A percentile compares a stretch with the other conserved stretches of the same genome.
Evolutionary conservation across 805 yeast species (phyloP).

Genomic region (Lachancea dasiensis): DNA sequence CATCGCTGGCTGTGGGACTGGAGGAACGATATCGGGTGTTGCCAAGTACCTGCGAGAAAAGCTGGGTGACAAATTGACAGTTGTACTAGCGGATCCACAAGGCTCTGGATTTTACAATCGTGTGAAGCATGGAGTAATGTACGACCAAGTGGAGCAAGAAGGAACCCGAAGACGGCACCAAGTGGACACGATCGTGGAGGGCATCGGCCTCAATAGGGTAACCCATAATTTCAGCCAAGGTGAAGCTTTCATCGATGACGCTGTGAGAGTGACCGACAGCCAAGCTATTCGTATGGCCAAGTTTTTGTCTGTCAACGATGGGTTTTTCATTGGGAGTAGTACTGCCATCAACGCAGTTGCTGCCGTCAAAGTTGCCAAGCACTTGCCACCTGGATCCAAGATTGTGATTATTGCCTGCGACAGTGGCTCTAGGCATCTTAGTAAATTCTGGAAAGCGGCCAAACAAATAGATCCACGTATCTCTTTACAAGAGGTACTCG

Average conservation of each 20-base stretch:
- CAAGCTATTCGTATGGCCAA: conserved; percentile 89
- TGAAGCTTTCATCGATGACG: conserved; percentile 64
- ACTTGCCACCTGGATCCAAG: conserved; percentile 49
- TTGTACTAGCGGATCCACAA: conserved; percentile 88
- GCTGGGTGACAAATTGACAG: conserved; percentile 35
- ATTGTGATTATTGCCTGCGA: conserved; percentile 89
- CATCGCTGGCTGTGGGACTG: conserved; percentile 93
- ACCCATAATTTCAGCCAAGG: conserved; percentile 77
- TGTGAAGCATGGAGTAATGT: conserved; percentile 89
- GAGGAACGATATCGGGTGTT: conserved; percentile 95
- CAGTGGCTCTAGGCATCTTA: conserved; percentile 82
- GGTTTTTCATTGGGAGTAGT: conserved; percentile 85
- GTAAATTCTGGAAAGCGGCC: conserved; percentile 87
- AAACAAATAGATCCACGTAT: conserved; percentile 30
- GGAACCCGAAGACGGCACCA: conserved; percentile 94
- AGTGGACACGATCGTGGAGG: conserved; percentile 92
- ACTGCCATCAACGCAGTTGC: conserved; percentile 95
- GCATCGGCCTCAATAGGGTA: conserved; percentile 83
- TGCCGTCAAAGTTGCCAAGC: conserved; percentile 55
- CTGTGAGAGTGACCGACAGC: conserved; percentile 70
- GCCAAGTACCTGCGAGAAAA: conserved; percentile 61
- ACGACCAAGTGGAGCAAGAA: conserved; percentile 79
- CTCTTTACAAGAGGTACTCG: conserved; percentile 33
- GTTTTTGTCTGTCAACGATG: conserved; percentile 73
- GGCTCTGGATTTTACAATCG: conserved; percentile 89